Evolutionary conservation across 2,329 filamentous ascomycete genomes (phyloP).

Genomic region (Amesomyces nigricolor): DNA sequence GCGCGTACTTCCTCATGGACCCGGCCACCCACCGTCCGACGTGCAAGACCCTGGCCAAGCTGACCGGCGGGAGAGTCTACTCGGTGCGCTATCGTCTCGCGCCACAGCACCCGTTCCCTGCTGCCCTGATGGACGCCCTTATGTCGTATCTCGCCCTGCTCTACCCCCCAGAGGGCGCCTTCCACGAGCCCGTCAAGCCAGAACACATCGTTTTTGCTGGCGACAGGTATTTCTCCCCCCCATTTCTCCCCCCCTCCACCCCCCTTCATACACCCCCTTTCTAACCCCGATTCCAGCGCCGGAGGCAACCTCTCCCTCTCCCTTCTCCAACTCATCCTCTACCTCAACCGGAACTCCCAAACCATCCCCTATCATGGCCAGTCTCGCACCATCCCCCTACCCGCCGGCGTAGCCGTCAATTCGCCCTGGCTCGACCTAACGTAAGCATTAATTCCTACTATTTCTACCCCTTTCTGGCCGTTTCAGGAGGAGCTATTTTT

Average conservation of each 20-base stretch:
- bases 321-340: conserved; percentile 62
- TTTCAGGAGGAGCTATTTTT: no score
- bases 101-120: conserved; percentile 69
- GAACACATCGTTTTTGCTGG: conserved; percentile 65
- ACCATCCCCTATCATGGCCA: conserved; percentile 55
- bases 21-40: conserved; percentile 59
- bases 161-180: conserved; percentile 62
- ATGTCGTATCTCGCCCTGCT: conserved; percentile 67
- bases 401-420: conserved; percentile 57
- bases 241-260: background rate
- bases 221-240: conserved; percentile 48
- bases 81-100: conserved; percentile 69
- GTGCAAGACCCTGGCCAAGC: conserved; percentile 56
- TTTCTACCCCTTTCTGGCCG: no score
- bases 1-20: conserved; percentile 68
- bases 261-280: background rate
- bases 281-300: conserved; percentile 43
- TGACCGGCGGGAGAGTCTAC: conserved; percentile 63
- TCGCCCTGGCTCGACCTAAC: conserved; percentile 67
- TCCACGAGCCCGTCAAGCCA: conserved; percentile 60
- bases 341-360: conserved; percentile 44
- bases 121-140: conserved; percentile 66
- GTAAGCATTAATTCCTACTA: no score
- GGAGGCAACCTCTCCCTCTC: conserved; percentile 66
- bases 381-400: conserved; percentile 55